These are phyloP conservation scores for Komagataella kurtzmanii DNA, from an alignment of 805 yeast species.

Conservation along the genomic window DNA sequence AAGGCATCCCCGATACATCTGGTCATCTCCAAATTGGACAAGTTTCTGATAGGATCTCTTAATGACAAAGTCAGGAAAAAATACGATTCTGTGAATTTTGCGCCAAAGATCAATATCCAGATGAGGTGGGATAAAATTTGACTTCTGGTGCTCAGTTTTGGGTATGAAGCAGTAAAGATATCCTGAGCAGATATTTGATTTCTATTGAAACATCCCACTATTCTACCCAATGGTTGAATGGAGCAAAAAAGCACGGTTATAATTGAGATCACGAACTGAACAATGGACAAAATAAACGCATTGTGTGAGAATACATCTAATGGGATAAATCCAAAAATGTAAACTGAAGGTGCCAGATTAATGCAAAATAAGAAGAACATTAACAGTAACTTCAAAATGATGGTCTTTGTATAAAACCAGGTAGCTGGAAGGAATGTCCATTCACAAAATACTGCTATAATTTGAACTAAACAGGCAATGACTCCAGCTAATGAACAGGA, in stretches of 20 bases:
- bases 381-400: conserved; percentile 18
- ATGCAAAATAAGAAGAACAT: conserved; percentile 18
- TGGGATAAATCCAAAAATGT: conserved; percentile 23
- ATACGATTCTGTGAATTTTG: conserved; percentile 40
- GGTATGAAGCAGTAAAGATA: conserved; percentile 29
- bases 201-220: conserved; percentile 14
- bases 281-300: conserved; percentile 23
- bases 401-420: conserved; percentile 33
- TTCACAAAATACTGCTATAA: conserved; percentile 28
- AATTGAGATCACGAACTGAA: conserved; percentile 29
- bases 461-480: conserved; percentile 25
- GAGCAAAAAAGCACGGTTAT: conserved; percentile 28
- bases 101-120: conserved; percentile 33
- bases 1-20: conserved; percentile 29
- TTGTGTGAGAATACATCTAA: conserved; percentile 19
- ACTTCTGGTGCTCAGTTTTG: conserved; percentile 23
- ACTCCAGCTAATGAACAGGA: conserved; percentile 32
- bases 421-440: conserved; percentile 28
- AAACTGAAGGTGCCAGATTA: conserved; percentile 26
- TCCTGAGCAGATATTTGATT: conserved; percentile 16
- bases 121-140: conserved; percentile 26
- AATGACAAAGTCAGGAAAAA: conserved; percentile 38
- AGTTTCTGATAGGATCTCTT: conserved; percentile 35
- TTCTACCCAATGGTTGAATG: conserved; percentile 22
- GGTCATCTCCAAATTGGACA: conserved; percentile 26